Evolutionary conservation across 257 asterid genomes (phyloP), one percentile per base, ranked within the genome.

Genomic region (Handroanthus guayacan): DNA sequence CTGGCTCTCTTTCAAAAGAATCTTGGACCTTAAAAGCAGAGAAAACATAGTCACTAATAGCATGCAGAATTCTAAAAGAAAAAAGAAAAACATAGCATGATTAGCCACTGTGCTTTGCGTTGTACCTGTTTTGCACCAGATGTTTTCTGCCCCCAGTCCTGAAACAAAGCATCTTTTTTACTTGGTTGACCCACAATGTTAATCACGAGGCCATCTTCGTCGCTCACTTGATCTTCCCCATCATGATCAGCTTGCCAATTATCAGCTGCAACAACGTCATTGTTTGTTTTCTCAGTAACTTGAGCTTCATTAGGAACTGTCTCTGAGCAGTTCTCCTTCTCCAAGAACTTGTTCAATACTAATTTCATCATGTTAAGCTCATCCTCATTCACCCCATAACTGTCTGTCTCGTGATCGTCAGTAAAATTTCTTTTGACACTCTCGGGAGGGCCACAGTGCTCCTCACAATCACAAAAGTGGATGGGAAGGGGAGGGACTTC

Each of bases 401-500:
- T 71, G 55, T 82, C 94, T 38, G 50, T 76, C 75, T 80, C 91
- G 7, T 56, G 62, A 72, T 78, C 70, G 55, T n/a, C 14, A 12
- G 73, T 71, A 36, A 63, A 61, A 38, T 75, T 76, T 79, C 74
- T 75, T 82, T 80, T 80, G 18, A 78, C 63, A 37, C 78, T 38
- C 58, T 65, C 84, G 14, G 75, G 77, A 71, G 87, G 82, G 60
- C 63, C 84, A 85, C 72, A 87, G 83, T 95, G 99, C 82, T 91
- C 96, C 74, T 89, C 97, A 72, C 99, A 94, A 79, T 89, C 98
- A 78, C 98, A 92, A 69, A 95, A 89, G 82, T 92, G 87, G 61
- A 37, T 67, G 18, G 99, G 96, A 64, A 85, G 88, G 14, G 91
- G 77, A 67, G 96, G 97, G 83, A 86, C 83, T 71, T 85, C 89